A percentile compares a stretch with the other conserved stretches of the same genome.
phyloP scores from a whole-genome alignment of 768 basidiomycete species.

The Lactarius evosmus region DNA sequence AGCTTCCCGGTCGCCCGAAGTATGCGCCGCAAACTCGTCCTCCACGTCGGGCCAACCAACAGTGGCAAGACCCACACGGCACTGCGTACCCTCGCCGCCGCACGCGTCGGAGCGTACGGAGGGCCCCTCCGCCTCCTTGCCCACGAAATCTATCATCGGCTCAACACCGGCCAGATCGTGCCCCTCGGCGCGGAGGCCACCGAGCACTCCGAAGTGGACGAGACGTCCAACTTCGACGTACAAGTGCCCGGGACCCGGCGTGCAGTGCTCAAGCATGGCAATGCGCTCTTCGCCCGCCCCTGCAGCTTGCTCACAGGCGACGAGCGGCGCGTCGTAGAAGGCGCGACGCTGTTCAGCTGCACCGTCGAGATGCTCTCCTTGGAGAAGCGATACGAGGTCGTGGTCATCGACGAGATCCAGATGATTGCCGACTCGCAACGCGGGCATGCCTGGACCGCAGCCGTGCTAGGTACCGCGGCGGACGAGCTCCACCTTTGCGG shows the following conservation, averaged over 20 bases:
- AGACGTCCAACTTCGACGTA: constrained; percentile 38
- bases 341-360: constrained; percentile 64
- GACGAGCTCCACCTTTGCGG: constrained; percentile 92
- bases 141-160: constrained; percentile 88
- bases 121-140: constrained; percentile 92
- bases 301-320: constrained; percentile 95
- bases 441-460: constrained; percentile 79
- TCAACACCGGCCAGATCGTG: constrained; percentile 87
- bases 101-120: constrained; percentile 74
- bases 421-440: constrained; percentile 81
- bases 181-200: constrained; percentile 59
- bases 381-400: constrained; percentile 57
- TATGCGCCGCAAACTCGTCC: constrained; percentile 72
- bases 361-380: constrained; percentile 89
- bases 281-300: constrained; percentile 48
- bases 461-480: constrained; percentile 72
- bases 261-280: constrained; percentile 37
- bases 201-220: constrained; percentile 38
- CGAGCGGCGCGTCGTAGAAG: constrained; percentile 68
- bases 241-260: constrained; percentile 24
- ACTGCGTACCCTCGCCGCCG: constrained; percentile 78
- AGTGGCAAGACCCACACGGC: constrained; percentile 97
- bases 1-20: constrained; percentile 50
- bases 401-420: constrained; percentile 96
- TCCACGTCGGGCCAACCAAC: constrained; percentile 98